Evolutionary conservation across 2,329 filamentous ascomycete species (phyloP).

Genomic region (Curvularia sp.): DNA sequence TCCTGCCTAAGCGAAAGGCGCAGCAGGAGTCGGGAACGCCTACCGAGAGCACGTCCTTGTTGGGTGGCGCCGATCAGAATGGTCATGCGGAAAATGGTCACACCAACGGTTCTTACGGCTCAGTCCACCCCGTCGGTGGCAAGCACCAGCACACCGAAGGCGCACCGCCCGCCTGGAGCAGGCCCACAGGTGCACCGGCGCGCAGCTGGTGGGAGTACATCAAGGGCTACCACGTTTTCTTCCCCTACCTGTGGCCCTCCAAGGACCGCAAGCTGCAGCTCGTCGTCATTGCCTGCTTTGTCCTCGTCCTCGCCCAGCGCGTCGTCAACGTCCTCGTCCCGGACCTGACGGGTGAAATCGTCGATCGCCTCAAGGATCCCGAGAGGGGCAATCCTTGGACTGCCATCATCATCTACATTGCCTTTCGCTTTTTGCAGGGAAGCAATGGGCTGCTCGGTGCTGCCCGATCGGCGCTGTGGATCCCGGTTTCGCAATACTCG

Average conservation of each 20-base stretch:
- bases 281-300: slow-evolving; percentile 81
- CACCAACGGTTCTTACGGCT: slow-evolving; percentile 62
- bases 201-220: slow-evolving; percentile 97
- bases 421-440: slow-evolving; percentile 83
- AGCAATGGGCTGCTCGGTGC: slow-evolving; percentile 87
- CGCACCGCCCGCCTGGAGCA: slow-evolving; percentile 81
- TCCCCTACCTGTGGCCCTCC: slow-evolving; percentile 95
- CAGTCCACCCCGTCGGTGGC: slow-evolving; percentile 52
- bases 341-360: slow-evolving; percentile 78
- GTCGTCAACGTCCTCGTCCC: slow-evolving; percentile 87
- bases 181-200: slow-evolving; percentile 82
- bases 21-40: slow-evolving; percentile 34
- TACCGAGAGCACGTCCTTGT: slow-evolving; percentile 69
- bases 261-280: slow-evolving; percentile 78
- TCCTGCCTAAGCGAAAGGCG: slow-evolving; percentile 32
- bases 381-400: slow-evolving; percentile 70
- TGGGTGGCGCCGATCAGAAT: slow-evolving; percentile 57
- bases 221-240: slow-evolving; percentile 89
- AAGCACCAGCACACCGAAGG: slow-evolving; percentile 60
- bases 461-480: slow-evolving; percentile 84
- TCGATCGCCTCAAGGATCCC: slow-evolving; percentile 69
- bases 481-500: slow-evolving; percentile 95
- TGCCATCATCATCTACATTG: slow-evolving; percentile 76
- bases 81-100: slow-evolving; percentile 57
- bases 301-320: slow-evolving; percentile 80